These are phyloP conservation scores for Annona cherimola DNA, from an alignment of 164 flowering plant species.

Conservation along the genomic window DNA sequence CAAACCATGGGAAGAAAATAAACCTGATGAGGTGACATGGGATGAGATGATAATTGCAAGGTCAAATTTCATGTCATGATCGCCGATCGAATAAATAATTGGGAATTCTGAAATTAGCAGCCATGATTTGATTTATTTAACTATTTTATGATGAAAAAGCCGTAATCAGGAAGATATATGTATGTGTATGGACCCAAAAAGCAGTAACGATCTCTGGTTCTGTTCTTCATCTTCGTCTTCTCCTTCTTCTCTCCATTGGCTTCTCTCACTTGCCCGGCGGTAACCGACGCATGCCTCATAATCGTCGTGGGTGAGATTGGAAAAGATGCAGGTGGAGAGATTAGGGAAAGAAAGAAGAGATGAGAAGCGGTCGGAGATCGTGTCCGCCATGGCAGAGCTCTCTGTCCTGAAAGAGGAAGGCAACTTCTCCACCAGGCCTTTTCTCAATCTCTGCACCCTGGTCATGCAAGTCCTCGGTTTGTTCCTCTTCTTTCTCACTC, in stretches of 20 bases:
- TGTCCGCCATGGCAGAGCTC: conserved; percentile 59
- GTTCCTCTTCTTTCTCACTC: conserved; percentile 20
- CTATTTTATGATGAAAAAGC: neutral
- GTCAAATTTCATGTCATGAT: conserved; percentile 13
- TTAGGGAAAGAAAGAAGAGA: conserved; percentile 41
- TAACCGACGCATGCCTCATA: neutral
- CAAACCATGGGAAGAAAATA: neutral
- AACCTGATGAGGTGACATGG: neutral
- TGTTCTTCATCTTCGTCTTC: neutral
- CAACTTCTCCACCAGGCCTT: conserved; percentile 47
- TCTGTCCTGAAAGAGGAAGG: conserved; percentile 21
- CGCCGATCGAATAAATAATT: neutral
- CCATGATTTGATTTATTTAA: neutral
- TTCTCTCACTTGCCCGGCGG: neutral
- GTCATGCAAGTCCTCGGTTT: conserved; percentile 72
- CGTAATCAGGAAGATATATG: neutral
- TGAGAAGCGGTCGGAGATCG: conserved; percentile 46
- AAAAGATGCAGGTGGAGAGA: conserved; percentile 2
- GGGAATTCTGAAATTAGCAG: neutral
- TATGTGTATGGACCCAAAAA: neutral
- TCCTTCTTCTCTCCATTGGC: conserved; percentile 2
- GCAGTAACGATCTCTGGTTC: neutral
- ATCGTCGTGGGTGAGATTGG: neutral
- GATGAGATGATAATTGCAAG: conserved; percentile 4
- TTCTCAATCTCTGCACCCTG: conserved; percentile 53